Base-by-base conservation (phyloP, 148 eudicot genomes). In the Camellia japonica region DNA sequence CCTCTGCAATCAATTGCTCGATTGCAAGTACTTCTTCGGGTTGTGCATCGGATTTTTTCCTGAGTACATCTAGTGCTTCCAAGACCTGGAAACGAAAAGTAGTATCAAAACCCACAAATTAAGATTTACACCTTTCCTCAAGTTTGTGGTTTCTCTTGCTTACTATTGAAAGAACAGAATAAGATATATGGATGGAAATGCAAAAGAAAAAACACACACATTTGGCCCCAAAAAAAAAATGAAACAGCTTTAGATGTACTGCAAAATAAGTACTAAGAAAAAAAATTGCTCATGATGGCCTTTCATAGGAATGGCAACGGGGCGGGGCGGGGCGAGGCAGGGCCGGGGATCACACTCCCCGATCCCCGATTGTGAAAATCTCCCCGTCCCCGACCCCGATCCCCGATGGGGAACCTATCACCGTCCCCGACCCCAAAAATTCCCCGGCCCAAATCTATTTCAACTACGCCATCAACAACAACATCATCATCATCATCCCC, bases 1-100 rank as follows among this genome's bases (percentile, higher is more conserved):
- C 97, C 80, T 93, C 97, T 6, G 90, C 97, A 11, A 95, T 93
- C 80, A 92, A 81, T 46, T 88, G 87, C 82, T 95, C 99, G 43
- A 93, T 85, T 5, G 89, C 71, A 7, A 90, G 23, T 15, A 95
- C 90, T 82, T 95, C 97, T 51, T 88, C 94, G 4, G 87, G 79
- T 74, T 82, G 79, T 43, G 97, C 91, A 38, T 81, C 91, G 0
- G 82, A 58, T 73, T 92, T 93, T 88, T 91, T 95, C 78, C 78
- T 77, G 4, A 95, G 93, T 3, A 64, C 83, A 8, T 89, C 94
- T n/a, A 95, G 73, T 52, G 90, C 91, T 80, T 89, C 93, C 80
- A 95, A 78, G 43, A 90, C 99, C 99, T 95, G 74, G 20, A 63
- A 44, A 54, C 52, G 55, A 78, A 56, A 47, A 15, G 9, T 11